phyloP scores from a whole-genome alignment of 2,329 filamentous ascomycete genomes.

The Pseudogymnoascus sp. region DNA sequence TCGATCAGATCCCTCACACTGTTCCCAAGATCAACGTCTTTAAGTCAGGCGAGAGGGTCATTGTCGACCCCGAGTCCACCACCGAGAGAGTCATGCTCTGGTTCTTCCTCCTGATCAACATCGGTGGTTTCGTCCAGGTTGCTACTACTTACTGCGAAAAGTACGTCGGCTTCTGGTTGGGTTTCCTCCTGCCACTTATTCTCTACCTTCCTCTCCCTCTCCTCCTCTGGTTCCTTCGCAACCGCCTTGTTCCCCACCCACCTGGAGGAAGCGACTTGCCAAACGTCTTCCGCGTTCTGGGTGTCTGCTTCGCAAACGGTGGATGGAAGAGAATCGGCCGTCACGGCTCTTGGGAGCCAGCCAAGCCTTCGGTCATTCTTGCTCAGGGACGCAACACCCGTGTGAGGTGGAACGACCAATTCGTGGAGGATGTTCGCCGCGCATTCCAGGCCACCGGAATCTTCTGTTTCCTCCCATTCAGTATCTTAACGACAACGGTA shows the following conservation, averaged over 20 bases:
- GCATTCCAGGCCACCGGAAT: slow-evolving; percentile 63
- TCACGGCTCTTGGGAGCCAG: slow-evolving; percentile 56
- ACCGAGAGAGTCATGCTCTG: slow-evolving; percentile 36
- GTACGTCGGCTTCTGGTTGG: slow-evolving; percentile 44
- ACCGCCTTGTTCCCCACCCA: slow-evolving; percentile 37
- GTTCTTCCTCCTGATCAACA: slow-evolving; percentile 66
- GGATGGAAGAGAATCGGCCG: slow-evolving; percentile 43
- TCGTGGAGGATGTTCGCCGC: slow-evolving; percentile 70
- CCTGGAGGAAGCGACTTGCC: slow-evolving; percentile 40
- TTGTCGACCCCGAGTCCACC: slow-evolving; percentile 53
- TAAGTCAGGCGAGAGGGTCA: slow-evolving; percentile 52
- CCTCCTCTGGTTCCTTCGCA: slow-evolving; percentile 29
- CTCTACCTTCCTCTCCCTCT: neutral
- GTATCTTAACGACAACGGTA: slow-evolving; percentile 31
- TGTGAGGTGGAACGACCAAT: slow-evolving; percentile 73
- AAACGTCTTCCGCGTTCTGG: slow-evolving; percentile 37
- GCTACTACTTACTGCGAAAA: slow-evolving; percentile 37
- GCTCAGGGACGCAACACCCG: no score
- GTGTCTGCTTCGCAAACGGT: slow-evolving; percentile 35
- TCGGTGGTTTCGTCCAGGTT: slow-evolving; percentile 45
- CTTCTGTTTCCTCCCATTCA: slow-evolving; percentile 50
- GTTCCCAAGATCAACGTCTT: slow-evolving; percentile 36
- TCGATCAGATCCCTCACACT: slow-evolving; percentile 46
- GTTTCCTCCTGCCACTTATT: slow-evolving; percentile 40
- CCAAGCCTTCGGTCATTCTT: slow-evolving; percentile 59